Evolutionary conservation across 495 filamentous ascomycete genomes (phyloP), one percentile per base, ranked within the genome.

Genomic region (Penicillium goetzii): DNA sequence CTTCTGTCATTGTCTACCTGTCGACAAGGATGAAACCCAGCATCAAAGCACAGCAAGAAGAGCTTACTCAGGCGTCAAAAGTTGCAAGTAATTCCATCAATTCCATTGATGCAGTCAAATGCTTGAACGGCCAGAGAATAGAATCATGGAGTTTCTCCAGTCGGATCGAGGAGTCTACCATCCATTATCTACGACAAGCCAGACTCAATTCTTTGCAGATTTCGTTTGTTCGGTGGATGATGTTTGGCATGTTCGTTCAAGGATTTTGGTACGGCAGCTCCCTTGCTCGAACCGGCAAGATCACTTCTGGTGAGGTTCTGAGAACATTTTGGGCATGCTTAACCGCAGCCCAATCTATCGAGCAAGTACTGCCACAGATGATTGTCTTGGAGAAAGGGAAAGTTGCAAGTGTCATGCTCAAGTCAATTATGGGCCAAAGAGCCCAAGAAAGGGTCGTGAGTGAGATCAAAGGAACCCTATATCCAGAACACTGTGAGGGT

Each of bases 191-290:
- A 21, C 74, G 80, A 38, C 91, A 94, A 69, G 90, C 89, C 2
- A 77, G 83, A 43, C 76, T 85, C 10, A 89, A 86, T 67, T 87
- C 90, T 6, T 65, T 85, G 1, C 92, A 96, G 69, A 85, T 90
- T 59, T 86, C 88, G 1, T 83, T 90, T 50, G 81, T 90, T 47
- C 88, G 89, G 47, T 82, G 96, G 65, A 84, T 91, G 76, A 88
- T 88, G 36, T 84, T 92, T 17, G 81, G 82, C 3, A 89, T 98
- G 77, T 97, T 98, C 59, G 90, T 96, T 1, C 86, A 92, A 66
- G 94, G 93, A 0, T 97, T 99, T 67, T 97, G 91, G 86, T 96
- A 92, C 72, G 93, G 93, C 0, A 85, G 87, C 55, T 74, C 82
- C 1, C 79, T 96, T 8, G 86, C 92, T 21, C 75, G 75, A 12